Evolutionary conservation across 2,329 filamentous ascomycete species (phyloP), one percentile per base, ranked within the genome.

Genomic region (Cordyceps fumosorosea): DNA sequence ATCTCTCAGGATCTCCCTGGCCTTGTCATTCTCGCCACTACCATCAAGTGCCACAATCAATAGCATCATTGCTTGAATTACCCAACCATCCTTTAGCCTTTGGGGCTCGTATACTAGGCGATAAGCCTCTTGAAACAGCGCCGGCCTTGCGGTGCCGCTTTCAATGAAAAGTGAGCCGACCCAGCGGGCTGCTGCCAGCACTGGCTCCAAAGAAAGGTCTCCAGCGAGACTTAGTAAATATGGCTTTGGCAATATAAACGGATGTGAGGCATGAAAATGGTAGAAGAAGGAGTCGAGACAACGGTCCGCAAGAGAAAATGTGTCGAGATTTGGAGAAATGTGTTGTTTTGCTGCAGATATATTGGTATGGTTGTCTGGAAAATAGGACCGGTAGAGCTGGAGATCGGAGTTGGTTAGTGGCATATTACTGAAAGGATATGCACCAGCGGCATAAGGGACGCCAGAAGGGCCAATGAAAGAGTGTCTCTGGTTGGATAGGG

Each of bases 21-120:
- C 88, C 69, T 85, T 85, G 29, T 85, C 82, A 50, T 89, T 86
- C 66, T 92, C 83, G 68, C 88, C 89, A 66, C 84, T 86, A 5
- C 90, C 90, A 70, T 96, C 90, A 8, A 96, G 79, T 0, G 87
- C 87, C 65, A 96, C 87, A 24, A 91, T 82, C 60, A 91, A 83
- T 4, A 96, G 78, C 51, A 96, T 75, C 71, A 95, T 80, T 3
- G 90, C 87, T 75, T 96, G 93, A 0, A 96, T 85, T 4, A 87
- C 77, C 70, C 85, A 90, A 0, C 82, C 84, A 64, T 86, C 82
- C 61, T 79, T 78, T 4, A 76, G 71, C 1, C 77, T 76, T 4
- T 74, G 73, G 0, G 78, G 75, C 44, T 79, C 75, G 66, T 84
- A 80, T 3, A 80, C 73, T 1, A 82, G 72, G 18, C 78, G 77